Base-by-base conservation (phyloP, 2,329 filamentous ascomycete species). In the Cladosporium halotolerans region DNA sequence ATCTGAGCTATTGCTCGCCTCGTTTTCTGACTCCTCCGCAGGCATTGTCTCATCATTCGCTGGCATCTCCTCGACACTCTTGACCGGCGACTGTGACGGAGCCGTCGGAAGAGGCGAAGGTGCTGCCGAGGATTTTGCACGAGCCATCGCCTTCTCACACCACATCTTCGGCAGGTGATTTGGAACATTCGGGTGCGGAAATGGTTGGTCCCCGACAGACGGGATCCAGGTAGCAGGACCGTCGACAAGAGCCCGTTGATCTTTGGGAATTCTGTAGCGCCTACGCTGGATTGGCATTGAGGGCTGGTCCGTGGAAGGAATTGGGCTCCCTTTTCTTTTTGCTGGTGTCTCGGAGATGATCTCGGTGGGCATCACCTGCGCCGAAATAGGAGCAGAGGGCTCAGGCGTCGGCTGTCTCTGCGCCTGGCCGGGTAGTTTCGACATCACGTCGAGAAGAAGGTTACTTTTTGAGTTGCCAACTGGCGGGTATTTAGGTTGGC, bases 181-280 rank as follows among this genome's bases (percentile, higher is more conserved):
- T 4, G 73, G 73, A 13, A 75, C 62, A 54, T 74, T 74, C 6
- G 67, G 66, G 14, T 57, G 50, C 4, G 71, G 70, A 19, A 72
- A 69, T 6, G 56, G 56, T 2, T 58, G 52, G 13, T 72, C 72
- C 3, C 68, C 63, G 13, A 63, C 57, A 9, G 71, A 57, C 7
- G 71, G 68, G 8, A 68, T 54, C 70, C 70, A 72, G 6, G 63
- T 77, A 13, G 74, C 69, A 5, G 67, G 56, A 9, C 70, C 63
- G 5, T 75, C 70, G 1, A 85, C 66, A 4, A 84, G 67, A 8
- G 68, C 59, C 41, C 66, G 62, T 59, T 85, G 82, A 13, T 77
- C 71, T 23, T 64, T 68, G 2, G 76, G 72, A 4, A 73, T 66
- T 31, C 53, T 65, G 19, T 57, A 54, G 3, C 63, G 60, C 31